Percentiles rank a stretch among this genome's conserved stretches.
phyloP scores from a whole-genome alignment of 1,284 basidiomycete genomes.

The Cerioporus squamosus region DNA sequence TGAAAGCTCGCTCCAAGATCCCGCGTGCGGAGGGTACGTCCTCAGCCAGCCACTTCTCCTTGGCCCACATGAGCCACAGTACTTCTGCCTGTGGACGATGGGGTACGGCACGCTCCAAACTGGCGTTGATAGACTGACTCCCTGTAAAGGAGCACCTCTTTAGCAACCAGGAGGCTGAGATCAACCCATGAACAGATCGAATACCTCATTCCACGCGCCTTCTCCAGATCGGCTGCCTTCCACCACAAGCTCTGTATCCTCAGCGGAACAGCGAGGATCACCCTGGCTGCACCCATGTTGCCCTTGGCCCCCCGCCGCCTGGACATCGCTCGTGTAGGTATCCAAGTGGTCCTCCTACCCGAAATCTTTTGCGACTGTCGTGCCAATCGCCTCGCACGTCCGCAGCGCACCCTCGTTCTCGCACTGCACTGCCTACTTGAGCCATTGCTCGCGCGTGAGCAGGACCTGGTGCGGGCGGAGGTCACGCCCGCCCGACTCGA shows the following conservation, averaged over 20 bases:
- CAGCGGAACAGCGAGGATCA: conserved; percentile 88
- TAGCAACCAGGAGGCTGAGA: too few relatives aligned
- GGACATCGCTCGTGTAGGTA: conserved; percentile 93
- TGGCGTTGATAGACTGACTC: conserved; percentile 83
- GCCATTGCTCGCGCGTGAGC: conserved; percentile 93
- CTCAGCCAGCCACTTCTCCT: conserved; percentile 90
- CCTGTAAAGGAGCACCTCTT: conserved; percentile 39
- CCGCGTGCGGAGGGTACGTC: conserved; percentile 88
- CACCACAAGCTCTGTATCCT: conserved; percentile 89
- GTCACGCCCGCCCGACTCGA: conserved; percentile 81
- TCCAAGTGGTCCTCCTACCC: conserved; percentile 92
- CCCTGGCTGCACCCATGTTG: conserved; percentile 82
- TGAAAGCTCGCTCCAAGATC: conserved; percentile 89
- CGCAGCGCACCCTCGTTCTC: conserved; percentile 85
- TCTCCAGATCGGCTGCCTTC: conserved; percentile 90
- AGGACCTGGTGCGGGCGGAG: conserved; percentile 87
- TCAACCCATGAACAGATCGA: conserved; percentile 26
- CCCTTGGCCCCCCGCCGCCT: conserved; percentile 78
- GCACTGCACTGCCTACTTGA: conserved; percentile 92
- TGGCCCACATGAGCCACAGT: conserved; percentile 96
- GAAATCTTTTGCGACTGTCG: conserved; percentile 90
- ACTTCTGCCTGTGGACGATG: conserved; percentile 95
- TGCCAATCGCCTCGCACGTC: conserved; percentile 94
- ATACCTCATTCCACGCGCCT: conserved; percentile 78
- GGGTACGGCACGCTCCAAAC: conserved; percentile 85